These are phyloP conservation scores for Aspergillus sp. DNA, from an alignment of 2,329 filamentous ascomycete genomes.

Conservation along the genomic window DNA sequence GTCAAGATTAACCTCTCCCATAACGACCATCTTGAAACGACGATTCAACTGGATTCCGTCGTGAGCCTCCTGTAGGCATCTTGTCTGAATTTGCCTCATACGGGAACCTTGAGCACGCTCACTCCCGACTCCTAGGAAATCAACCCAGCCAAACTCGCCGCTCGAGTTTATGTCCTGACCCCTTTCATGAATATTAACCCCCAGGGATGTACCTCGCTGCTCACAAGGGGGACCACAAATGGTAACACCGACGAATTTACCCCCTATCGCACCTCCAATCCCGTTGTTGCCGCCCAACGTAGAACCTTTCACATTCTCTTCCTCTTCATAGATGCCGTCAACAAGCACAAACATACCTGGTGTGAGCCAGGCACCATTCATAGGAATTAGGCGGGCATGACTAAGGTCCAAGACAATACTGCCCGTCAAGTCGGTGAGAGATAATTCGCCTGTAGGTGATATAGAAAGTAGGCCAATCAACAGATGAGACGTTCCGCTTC, in stretches of 20 bases:
- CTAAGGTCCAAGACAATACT: conserved; percentile 81
- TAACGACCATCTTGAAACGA: conserved; percentile 63
- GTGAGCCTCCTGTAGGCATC: conserved; percentile 53
- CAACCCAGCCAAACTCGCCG: conserved; percentile 93
- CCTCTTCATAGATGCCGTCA: conserved; percentile 95
- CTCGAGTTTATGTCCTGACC: conserved; percentile 52
- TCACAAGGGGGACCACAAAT: conserved; percentile 91
- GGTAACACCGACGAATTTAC: conserved; percentile 85
- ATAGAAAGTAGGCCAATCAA: conserved; percentile 80
- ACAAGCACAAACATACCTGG: conserved; percentile 95
- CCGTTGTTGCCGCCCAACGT: conserved; percentile 75
- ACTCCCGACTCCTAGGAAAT: conserved; percentile 89
- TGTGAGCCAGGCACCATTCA: conserved; percentile 85
- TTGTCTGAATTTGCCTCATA: conserved; percentile 78
- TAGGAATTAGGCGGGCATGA: conserved; percentile 77
- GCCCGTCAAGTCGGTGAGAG: conserved; percentile 82
- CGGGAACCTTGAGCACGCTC: conserved; percentile 78
- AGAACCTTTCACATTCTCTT: conserved; percentile 66
- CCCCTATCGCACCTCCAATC: conserved; percentile 87
- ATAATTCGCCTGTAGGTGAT: conserved; percentile 76
- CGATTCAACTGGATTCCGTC: conserved; percentile 26
- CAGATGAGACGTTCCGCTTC: conserved; percentile 80
- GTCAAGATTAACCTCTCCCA: conserved; percentile 86
- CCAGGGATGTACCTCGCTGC: conserved; percentile 74
- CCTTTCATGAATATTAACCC: conserved; percentile 56